These are phyloP conservation scores for Wakefieldia striispora DNA, from an alignment of 768 basidiomycete genomes.

Conservation along the genomic window DNA sequence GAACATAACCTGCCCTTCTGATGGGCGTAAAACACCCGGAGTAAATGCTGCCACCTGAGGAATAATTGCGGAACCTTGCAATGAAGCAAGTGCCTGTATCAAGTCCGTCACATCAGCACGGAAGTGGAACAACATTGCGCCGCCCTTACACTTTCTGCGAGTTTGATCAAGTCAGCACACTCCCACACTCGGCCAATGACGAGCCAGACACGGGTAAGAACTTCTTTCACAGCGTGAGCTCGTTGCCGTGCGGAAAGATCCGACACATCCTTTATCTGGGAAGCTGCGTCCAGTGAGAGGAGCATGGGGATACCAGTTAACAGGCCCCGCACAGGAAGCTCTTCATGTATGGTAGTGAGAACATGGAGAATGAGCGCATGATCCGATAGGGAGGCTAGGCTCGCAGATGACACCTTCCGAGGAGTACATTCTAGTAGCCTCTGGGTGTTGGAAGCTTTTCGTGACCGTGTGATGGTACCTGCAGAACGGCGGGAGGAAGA, in stretches of 20 bases:
- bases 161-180: constrained; percentile 47
- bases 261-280: constrained; percentile 40
- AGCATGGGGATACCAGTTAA: constrained; percentile 85
- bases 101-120: constrained; percentile 14
- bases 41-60: constrained; percentile 35
- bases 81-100: constrained; percentile 44
- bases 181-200: constrained; percentile 72
- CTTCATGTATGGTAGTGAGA: constrained; percentile 63
- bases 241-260: constrained; percentile 43
- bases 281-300: constrained; percentile 61
- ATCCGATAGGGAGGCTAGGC: constrained; percentile 66
- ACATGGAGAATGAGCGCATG: constrained; percentile 70
- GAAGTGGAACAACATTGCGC: constrained; percentile 14
- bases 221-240: constrained; percentile 54
- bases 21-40: constrained; percentile 42
- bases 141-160: constrained; percentile 54
- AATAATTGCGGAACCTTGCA: constrained; percentile 38
- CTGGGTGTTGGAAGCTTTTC: constrained; percentile 55
- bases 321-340: constrained; percentile 72
- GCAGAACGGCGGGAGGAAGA: constrained; percentile 48
- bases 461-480: constrained; percentile 47
- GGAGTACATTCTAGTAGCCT: constrained; percentile 51
- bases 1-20: constrained; percentile 46
- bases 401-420: constrained; percentile 39
- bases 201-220: constrained; percentile 65